These are phyloP conservation scores for Sporothrix inflata DNA, from an alignment of 2,329 filamentous ascomycete species.

Conservation along the genomic window DNA sequence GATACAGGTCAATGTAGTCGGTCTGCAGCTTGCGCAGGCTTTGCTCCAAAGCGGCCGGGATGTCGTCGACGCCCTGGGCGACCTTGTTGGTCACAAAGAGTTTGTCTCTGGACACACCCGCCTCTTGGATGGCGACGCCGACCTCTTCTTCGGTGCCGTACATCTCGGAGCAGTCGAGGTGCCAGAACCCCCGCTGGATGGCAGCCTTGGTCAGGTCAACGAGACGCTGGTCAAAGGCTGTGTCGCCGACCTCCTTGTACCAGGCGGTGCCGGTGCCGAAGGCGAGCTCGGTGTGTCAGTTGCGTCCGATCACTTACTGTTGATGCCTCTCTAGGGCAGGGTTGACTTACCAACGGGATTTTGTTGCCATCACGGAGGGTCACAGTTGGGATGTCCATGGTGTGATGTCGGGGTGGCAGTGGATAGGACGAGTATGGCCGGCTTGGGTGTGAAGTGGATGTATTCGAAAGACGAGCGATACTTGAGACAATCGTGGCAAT, in stretches of 20 bases:
- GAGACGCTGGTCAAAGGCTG: background rate
- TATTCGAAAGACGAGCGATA: background rate
- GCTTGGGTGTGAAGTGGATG: background rate
- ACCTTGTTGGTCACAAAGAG: background rate
- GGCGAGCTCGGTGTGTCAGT: background rate
- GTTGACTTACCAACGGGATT: background rate
- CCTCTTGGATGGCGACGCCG: background rate
- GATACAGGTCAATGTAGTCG: background rate
- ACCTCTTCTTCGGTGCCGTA: background rate
- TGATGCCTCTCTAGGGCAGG: too few species aligned
- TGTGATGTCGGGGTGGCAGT: background rate
- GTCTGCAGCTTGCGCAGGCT: background rate
- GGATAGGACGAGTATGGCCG: background rate
- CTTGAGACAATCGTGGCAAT: background rate
- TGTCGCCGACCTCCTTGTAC: background rate
- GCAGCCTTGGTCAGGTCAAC: background rate
- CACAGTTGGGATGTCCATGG: background rate
- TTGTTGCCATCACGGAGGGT: background rate
- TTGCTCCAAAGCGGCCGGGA: background rate
- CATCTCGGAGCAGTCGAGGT: background rate
- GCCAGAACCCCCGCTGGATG: background rate
- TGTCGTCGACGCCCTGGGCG: background rate
- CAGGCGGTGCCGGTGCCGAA: background rate
- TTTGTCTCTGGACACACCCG: background rate
- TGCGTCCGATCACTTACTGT: too few species aligned